A percentile compares a stretch with the other conserved stretches of the same genome.
phyloP scores from a whole-genome alignment of 306 rosid genomes.

The Sphenostylis stenocarpa region DNA sequence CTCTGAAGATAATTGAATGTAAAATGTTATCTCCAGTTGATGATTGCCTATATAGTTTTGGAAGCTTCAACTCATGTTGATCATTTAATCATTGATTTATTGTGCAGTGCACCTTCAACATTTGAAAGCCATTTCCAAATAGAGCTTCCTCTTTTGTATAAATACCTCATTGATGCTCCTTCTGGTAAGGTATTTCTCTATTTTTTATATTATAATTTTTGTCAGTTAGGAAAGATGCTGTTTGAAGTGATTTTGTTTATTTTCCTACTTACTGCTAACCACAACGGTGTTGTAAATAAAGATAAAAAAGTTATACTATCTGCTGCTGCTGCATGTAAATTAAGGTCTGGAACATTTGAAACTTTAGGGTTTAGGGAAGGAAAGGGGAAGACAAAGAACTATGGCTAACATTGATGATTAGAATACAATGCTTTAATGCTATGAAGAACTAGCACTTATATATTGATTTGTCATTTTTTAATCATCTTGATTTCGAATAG shows the following conservation, averaged over 20 bases:
- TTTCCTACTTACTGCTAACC: slow-evolving; percentile 9
- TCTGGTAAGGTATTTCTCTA: slow-evolving; percentile 55
- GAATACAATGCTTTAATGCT: too few species aligned
- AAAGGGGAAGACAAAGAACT: not conserved
- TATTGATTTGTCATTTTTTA: too few species aligned
- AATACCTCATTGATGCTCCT: slow-evolving; percentile 63
- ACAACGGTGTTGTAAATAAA: not conserved
- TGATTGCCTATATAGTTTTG: slow-evolving; percentile 6
- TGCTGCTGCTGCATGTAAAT: not conserved
- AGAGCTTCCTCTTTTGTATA: slow-evolving; percentile 62
- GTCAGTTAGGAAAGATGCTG: not conserved
- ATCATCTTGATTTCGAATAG: slow-evolving; percentile 34
- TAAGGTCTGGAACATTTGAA: slow-evolving; percentile 1
- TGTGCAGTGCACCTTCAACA: slow-evolving; percentile 70
- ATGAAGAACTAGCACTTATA: too few species aligned
- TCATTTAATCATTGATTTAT: slow-evolving; percentile 30
- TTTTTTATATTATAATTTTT: slow-evolving; percentile 8
- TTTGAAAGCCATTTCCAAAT: slow-evolving; percentile 70
- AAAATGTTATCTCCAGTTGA: slow-evolving; percentile 5
- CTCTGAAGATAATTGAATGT: slow-evolving; percentile 2
- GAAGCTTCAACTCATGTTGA: not conserved
- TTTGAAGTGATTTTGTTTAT: slow-evolving; percentile 10
- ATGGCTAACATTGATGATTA: not conserved
- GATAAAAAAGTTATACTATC: not conserved
- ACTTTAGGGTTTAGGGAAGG: slow-evolving; percentile 13